Conservation (phyloP, 352 stramenopile genomes). For the Globisporangium paroecandrum region DNA sequence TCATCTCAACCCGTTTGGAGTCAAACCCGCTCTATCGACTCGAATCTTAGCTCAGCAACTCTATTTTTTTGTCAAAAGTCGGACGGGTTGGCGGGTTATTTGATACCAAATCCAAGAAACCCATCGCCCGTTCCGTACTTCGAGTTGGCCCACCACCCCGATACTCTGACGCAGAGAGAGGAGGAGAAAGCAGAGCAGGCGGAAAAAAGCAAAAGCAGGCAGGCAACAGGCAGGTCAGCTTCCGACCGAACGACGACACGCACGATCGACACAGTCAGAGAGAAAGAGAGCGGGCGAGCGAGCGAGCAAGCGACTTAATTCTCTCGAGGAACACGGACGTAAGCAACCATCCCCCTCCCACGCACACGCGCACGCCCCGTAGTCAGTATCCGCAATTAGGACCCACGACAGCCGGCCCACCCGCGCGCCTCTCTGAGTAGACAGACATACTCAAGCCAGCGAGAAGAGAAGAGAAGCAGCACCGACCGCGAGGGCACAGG, state of each 20-base stretch:
- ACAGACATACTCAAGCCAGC: background rate
- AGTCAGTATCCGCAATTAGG: background rate
- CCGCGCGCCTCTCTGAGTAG: slow-evolving; percentile 5
- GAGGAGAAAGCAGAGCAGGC: slow-evolving; percentile 3
- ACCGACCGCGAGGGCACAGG: background rate
- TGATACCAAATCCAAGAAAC: background rate
- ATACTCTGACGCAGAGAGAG: slow-evolving; percentile 13
- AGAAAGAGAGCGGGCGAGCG: slow-evolving; percentile 6
- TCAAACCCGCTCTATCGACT: background rate
- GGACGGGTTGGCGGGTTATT: background rate
- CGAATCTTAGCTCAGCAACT: background rate
- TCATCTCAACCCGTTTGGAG: background rate
- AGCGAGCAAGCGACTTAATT: slow-evolving; percentile 11
- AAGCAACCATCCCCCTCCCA: background rate
- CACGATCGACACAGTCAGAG: slow-evolving; percentile 7
- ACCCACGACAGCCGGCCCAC: background rate
- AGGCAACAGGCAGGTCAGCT: slow-evolving; percentile 2
- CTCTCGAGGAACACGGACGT: background rate
- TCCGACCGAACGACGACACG: slow-evolving; percentile 13
- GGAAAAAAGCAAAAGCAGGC: slow-evolving; percentile 1
- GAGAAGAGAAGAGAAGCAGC: background rate
- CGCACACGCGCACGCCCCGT: background rate
- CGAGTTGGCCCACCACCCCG: slow-evolving; percentile 5
- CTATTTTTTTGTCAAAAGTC: background rate
- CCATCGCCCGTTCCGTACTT: slow-evolving; percentile 3